Base-by-base conservation (phyloP, 345 rosid species). In the Salix suchowensis region DNA sequence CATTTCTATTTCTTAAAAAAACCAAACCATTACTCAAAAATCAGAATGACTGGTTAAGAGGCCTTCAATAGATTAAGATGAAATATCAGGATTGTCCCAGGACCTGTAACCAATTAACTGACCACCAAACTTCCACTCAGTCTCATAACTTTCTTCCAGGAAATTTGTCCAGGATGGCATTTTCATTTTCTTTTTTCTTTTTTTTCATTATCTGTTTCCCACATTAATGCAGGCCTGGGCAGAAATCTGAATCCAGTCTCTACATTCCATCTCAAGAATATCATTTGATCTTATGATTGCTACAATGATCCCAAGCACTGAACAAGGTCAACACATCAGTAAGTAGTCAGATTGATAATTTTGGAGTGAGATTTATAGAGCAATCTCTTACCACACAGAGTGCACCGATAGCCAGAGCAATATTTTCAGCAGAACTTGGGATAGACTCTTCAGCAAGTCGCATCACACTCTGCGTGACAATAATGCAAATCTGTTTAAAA, bases 341-440 rank as follows among this genome's bases (percentile, higher is more conserved):
- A 26, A 50, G 67, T 42, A 42, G 21, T 28, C 40, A 21, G 64
- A 54, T 34, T 61, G 34, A 30, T 21, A 50, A 79, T 37, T 50
- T 40, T 12, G 16, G 52, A 78, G 12, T 40, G 36, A 74, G 37
- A 52, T 58, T 44, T 60, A 61, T 13, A 44, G 48, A 44, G 48
- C 48, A 74, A 76, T 80, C 16, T 74, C 89, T 86, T 89, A 92
- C 97, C 70, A 67, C 78, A 79, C 94, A 90, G 72, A 92, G 85
- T 19, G 98, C 97, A 83, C 97, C 98, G 77, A 94, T 48, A 70
- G 97, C 97, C 84, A 92, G 79, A 8, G 87, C 93, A 81, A 94
- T 82, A 84, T 91, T 92, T 86, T 94, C 97, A 67, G 95, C 93
- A 81, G 90, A 84, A 83, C 98, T 88, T 16, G 98, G 98, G 75